A percentile compares a stretch with the other conserved stretches of the same genome.
These are phyloP conservation scores for Septoria petroselini DNA, from an alignment of 2,329 filamentous ascomycete species.

Conservation along the genomic window DNA sequence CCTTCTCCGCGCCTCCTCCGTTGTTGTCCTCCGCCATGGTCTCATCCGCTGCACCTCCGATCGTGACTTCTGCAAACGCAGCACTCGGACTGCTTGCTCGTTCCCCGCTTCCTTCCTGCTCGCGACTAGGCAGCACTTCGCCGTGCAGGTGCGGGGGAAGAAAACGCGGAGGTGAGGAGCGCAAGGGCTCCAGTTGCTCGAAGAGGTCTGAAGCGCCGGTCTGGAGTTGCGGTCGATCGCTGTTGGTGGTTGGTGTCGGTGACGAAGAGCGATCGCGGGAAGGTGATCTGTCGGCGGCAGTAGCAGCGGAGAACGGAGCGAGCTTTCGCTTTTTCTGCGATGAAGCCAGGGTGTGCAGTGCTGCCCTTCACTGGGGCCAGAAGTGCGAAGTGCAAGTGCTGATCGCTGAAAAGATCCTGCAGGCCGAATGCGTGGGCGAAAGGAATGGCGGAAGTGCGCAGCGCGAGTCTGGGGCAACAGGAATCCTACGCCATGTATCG, in stretches of 20 bases:
- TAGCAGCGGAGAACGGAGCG: constrained; percentile 32
- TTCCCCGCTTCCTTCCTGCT: constrained; percentile 15
- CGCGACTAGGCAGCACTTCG: constrained; percentile 42
- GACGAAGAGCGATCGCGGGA: constrained; percentile 7
- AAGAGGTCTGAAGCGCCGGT: constrained; percentile 16
- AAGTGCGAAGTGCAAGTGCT: neutral
- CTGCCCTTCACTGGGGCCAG: neutral
- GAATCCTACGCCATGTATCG: neutral
- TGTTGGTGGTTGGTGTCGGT: neutral
- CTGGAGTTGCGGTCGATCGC: constrained; percentile 18
- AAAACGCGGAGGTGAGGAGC: constrained; percentile 41
- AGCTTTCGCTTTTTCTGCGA: constrained; percentile 48
- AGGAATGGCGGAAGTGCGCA: too few relatives aligned
- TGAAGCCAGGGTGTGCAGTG: constrained; percentile 26
- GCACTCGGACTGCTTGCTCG: constrained; percentile 35
- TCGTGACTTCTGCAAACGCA: constrained; percentile 32
- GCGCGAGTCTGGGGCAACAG: neutral
- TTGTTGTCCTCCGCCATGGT: constrained; percentile 44
- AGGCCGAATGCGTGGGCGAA: neutral
- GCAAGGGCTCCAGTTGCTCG: constrained; percentile 8
- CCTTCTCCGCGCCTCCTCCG: constrained; percentile 24
- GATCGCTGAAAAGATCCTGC: neutral
- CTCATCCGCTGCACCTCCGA: constrained; percentile 28
- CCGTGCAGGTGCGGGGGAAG: constrained; percentile 57
- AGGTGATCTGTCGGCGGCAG: constrained; percentile 1